Base-by-base conservation (phyloP, 345 rosid genomes). In the Tarenaya hassleriana region DNA sequence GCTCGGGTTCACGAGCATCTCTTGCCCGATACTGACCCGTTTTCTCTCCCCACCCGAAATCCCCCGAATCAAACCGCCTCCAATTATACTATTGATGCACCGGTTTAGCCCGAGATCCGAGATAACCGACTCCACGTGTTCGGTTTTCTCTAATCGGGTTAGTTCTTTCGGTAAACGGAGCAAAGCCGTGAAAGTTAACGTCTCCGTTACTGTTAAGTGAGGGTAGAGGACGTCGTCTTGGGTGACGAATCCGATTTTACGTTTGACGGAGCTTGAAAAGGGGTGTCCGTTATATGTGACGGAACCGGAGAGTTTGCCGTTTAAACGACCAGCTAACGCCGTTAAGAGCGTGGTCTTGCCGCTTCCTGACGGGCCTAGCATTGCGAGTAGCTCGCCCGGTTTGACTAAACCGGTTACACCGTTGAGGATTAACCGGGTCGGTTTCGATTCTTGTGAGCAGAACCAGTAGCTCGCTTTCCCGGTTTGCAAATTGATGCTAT, bases 301-400 rank as follows among this genome's bases (percentile, higher is more conserved):
- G 27, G 68, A 58, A 53, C 97, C 97, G 0, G 84, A 63, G 19
- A 89, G 3, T 67, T 83, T 89, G n/a, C 90, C 95, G 0, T 74
- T 62, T 39, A 89, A 61, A 41, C 95, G 82, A 4, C 95, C 90
- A 0, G 81, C 83, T 0, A 89, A 72, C 35, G 95, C 95, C 2
- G 97, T 79, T 31, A 89, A 70, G 44, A 89, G 81, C 34, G 97
- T 83, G 42, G 95, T 89, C 74, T 89, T 89, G 50, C 97, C 97
- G 47, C 97, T 85, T 0, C 97, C 97, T 0, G 97, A 89, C 17
- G 97, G 97, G 17, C 97, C 97, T 7, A 89, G 82, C 95, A 89
- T 85, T 69, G 97, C 95, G 15, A 89, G 70, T 17, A 89, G 61
- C 77, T 89, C 90, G 4, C 95, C 95, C 1, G 97, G 97, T 20